Percentiles rank a stretch among this genome's conserved stretches.
These are phyloP conservation scores for Tuber aestivum DNA, from an alignment of 495 filamentous ascomycete species.

Conservation along the genomic window DNA sequence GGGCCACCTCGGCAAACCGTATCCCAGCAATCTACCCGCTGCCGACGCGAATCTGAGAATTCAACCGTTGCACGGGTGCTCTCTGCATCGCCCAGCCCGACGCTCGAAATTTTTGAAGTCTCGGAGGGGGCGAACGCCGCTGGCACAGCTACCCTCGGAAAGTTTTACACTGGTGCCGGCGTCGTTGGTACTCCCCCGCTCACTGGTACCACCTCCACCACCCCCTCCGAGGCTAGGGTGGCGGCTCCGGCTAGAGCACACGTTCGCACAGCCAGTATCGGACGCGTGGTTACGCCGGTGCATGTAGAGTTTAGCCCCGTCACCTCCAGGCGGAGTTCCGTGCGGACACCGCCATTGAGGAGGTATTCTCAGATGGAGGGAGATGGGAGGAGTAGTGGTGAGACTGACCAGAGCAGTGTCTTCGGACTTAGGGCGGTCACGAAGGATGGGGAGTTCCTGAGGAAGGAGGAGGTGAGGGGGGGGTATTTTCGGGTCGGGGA, in stretches of 20 bases:
- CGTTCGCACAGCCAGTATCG: conserved; percentile 37
- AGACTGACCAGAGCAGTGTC: conserved; percentile 16
- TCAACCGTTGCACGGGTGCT: conserved; percentile 36
- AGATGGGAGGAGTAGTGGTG: not conserved
- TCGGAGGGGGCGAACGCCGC: conserved; percentile 17
- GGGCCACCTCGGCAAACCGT: conserved; percentile 8
- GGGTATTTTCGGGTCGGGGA: not conserved
- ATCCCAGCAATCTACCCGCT: conserved; percentile 5
- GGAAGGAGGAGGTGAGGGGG: not conserved
- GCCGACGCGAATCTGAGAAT: conserved; percentile 24
- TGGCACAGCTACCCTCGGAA: conserved; percentile 34
- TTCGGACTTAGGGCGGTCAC: conserved; percentile 25
- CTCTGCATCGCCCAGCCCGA: conserved; percentile 8
- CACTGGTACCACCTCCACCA: not conserved
- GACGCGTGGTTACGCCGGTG: conserved; percentile 32
- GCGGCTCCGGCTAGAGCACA: conserved; percentile 8
- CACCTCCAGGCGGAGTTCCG: conserved; percentile 18
- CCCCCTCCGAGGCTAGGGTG: conserved; percentile 14
- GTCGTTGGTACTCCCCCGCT: not conserved
- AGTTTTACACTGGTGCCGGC: conserved; percentile 20
- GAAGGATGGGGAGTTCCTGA: conserved; percentile 28
- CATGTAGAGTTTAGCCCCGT: conserved; percentile 28
- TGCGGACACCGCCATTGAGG: conserved; percentile 18
- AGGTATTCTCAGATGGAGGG: conserved; percentile 6
- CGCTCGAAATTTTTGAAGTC: conserved; percentile 19